These are phyloP conservation scores for Fusarium abutilonis DNA, from an alignment of 2,329 filamentous ascomycete genomes.

Conservation along the genomic window DNA sequence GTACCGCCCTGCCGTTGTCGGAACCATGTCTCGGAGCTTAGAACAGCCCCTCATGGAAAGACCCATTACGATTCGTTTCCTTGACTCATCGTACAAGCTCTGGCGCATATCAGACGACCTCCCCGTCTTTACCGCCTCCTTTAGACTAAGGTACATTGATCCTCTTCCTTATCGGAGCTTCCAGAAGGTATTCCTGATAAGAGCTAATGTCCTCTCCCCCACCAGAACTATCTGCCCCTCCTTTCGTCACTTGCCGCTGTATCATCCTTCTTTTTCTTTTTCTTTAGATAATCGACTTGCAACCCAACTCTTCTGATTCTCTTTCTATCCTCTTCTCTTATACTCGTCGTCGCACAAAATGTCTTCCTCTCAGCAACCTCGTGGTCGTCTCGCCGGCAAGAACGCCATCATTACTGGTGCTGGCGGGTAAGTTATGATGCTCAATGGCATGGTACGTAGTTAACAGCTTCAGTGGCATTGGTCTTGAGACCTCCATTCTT, in stretches of 20 bases:
- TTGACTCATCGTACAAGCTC: slow-evolving; percentile 7
- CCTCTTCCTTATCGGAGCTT: slow-evolving; percentile 30
- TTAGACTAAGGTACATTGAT: neutral
- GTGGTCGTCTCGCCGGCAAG: slow-evolving; percentile 67
- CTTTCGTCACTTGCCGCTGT: slow-evolving; percentile 1
- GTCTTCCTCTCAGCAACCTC: slow-evolving; percentile 26
- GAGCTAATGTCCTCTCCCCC: slow-evolving; percentile 15
- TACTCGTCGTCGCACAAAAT: slow-evolving; percentile 35
- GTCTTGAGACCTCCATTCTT: slow-evolving; percentile 89
- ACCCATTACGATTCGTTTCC: slow-evolving; percentile 1
- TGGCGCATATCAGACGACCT: slow-evolving; percentile 26
- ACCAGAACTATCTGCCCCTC: slow-evolving; percentile 1
- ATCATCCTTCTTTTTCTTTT: slow-evolving; percentile 14
- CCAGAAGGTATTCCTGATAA: slow-evolving; percentile 24
- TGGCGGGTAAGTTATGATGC: slow-evolving; percentile 72
- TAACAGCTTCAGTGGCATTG: slow-evolving; percentile 75
- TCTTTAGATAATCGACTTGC: slow-evolving; percentile 2
- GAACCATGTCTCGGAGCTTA: slow-evolving; percentile 1
- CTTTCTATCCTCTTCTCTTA: neutral
- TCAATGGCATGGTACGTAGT: neutral
- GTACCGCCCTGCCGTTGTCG: slow-evolving; percentile 35
- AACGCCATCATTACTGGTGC: slow-evolving; percentile 83
- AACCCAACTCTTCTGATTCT: slow-evolving; percentile 6
- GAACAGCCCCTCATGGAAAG: slow-evolving; percentile 1
- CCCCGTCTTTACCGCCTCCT: neutral